Evolutionary conservation across 805 yeast genomes (phyloP), one percentile per base, ranked within the genome.

Genomic region (Candida methanosorbosa): DNA sequence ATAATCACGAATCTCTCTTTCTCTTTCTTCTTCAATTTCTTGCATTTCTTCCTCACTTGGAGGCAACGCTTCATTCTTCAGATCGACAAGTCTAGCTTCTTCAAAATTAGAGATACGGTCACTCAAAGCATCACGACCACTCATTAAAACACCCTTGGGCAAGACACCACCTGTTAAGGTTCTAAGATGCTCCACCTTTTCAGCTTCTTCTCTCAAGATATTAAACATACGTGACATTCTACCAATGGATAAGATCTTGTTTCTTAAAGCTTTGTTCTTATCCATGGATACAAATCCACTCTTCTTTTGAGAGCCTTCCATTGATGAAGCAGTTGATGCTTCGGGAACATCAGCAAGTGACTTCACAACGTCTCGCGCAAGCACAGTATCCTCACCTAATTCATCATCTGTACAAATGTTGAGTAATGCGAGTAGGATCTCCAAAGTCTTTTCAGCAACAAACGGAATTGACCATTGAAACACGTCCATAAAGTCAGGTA

Each of bases 381-480:
- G 47, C 15, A 76, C 73, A 0, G 75, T 70, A 16, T 75, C 83
- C 47, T 81, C 88, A 35, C 75, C 85, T 39, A 88, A 69, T 56
- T 90, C 97, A 51, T 88, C 95, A 50, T 86, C 94, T 1, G 96
- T 83, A 61, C 97, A 88, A 37, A 90, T 84, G 58, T 90, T 90
- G 54, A 90, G 68, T 27, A 90, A 80, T 0, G 94, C 75, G 15
- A 86, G 81, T 50, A 90, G 67, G 81, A 90, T 88, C 52, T 90
- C 97, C 11, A 95, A 78, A 38, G 88, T 83, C 53, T 90, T 90
- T 55, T 88, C 96, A 21, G 96, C 95, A 17, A 90, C 97, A 64
- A 90, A 90, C 5, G 97, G 98, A 41, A 90, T 62, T 2, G 95
- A 84, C 97, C 97, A 90, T 17, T 94, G 81, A 56, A 90, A 90